Evolutionary conservation across 2,329 filamentous ascomycete species (phyloP).

Genomic region (Ceratocystis huliohia): DNA sequence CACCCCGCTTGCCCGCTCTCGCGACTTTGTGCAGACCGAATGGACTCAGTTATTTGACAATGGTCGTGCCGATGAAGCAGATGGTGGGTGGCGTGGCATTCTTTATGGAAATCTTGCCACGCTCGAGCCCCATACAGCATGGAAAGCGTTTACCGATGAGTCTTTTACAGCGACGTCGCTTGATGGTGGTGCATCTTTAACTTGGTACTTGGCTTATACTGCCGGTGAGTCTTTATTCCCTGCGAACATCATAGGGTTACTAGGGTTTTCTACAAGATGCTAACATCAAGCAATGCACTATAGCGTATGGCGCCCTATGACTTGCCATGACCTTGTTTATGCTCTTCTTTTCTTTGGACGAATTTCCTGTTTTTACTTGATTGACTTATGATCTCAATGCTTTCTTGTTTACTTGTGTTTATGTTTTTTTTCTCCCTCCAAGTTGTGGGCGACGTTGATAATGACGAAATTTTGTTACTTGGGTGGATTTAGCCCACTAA

Average conservation of each 20-base stretch:
- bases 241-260: not conserved
- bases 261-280: not conserved
- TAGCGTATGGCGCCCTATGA: not conserved
- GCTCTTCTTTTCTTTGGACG: not conserved
- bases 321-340: not conserved
- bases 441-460: not conserved
- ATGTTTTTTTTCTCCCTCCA: too few species aligned
- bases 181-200: constrained; percentile 70
- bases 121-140: constrained; percentile 56
- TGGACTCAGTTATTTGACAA: constrained; percentile 68
- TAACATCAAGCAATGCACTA: not conserved
- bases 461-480: too few species aligned
- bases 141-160: constrained; percentile 57
- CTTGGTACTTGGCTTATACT: constrained; percentile 72
- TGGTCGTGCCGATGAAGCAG: constrained; percentile 49
- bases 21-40: constrained; percentile 64
- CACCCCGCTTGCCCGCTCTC: constrained; percentile 52
- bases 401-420: not conserved
- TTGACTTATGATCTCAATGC: not conserved
- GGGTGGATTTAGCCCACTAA: too few species aligned
- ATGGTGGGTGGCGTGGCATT: constrained; percentile 75
- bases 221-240: constrained; percentile 46
- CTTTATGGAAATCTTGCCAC: constrained; percentile 72
- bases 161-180: constrained; percentile 56
- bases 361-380: not conserved